These are phyloP conservation scores for Globisporangium canariense DNA, from an alignment of 352 stramenopile genomes.

Conservation along the genomic window DNA sequence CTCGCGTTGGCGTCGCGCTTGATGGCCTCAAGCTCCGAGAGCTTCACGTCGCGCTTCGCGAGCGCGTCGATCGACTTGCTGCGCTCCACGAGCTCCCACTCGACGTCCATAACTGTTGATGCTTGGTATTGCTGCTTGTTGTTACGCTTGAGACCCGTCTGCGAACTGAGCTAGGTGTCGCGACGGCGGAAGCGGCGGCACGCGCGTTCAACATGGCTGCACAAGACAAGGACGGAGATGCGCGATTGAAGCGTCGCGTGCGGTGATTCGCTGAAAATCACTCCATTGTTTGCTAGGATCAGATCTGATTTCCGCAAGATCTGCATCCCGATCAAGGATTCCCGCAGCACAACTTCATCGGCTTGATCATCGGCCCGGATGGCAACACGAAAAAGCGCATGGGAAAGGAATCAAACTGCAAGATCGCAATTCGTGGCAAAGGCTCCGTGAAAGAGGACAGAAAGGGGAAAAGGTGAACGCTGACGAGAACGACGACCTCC, in stretches of 20 bases:
- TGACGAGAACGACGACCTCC: conserved; percentile 96
- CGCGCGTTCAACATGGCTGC: not conserved
- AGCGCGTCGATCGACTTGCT: conserved; percentile 16
- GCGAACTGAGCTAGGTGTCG: not conserved
- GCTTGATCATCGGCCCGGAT: conserved; percentile 97
- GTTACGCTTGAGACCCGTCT: not conserved
- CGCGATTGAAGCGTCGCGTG: conserved; percentile 8
- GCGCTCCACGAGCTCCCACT: conserved; percentile 24
- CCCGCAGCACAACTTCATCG: conserved; percentile 99
- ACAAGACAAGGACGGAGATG: not conserved
- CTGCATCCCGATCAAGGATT: conserved; percentile 98
- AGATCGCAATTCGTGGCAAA: conserved; percentile 97
- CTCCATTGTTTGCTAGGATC: conserved; percentile 7
- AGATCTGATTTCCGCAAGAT: conserved; percentile 81
- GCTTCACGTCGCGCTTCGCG: conserved; percentile 16
- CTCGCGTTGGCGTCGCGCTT: conserved; percentile 60
- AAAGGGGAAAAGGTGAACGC: conserved; percentile 90
- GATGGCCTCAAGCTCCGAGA: conserved; percentile 28
- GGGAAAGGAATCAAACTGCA: conserved; percentile 97
- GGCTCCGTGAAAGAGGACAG: conserved; percentile 97
- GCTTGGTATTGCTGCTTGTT: conserved; percentile 1
- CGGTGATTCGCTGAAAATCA: conserved; percentile 6
- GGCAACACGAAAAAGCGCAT: conserved; percentile 99
- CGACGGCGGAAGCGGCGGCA: not conserved
- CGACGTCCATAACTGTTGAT: conserved; percentile 19